Evolutionary conservation across 2,329 filamentous ascomycete species (phyloP), one percentile per base, ranked within the genome.

Genomic region (Tolypocladium guangdongense): DNA sequence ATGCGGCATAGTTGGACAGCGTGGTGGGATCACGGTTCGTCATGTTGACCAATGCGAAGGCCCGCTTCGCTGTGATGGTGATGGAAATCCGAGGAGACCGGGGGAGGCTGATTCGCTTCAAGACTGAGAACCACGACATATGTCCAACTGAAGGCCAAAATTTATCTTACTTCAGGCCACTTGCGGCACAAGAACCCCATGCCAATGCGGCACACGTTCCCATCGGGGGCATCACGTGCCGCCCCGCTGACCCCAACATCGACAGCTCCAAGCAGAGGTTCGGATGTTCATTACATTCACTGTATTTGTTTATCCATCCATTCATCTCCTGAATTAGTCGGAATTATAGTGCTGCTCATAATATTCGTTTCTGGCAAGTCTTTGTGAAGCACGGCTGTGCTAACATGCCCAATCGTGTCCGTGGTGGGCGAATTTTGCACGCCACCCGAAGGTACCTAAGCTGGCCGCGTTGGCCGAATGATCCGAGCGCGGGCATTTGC

Each of bases 1-100:
- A 96, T 53, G 86, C 84, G 69, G 88, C 84, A 71, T 96, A 96
- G 75, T 97, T 97, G 66, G 88, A 87, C 55, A 93, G 74, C 30
- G 93, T 96, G 69, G 90, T 95, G 52, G 90, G 90, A 72, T 97
- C 92, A 64, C 88, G 82, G 50, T 60, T 63, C 49, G 60, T 58
- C 67, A 68, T 68, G 49, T 55, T 65, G 57, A 61, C 57, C 12
- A 65, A 60, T 56, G 65, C 64, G 51, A 70, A 64, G 39, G 18
- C 24, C 32, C 53, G 49, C 18, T 39, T 49, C 16, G 43, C 27
- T 36, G 35, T 54, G 11, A 53, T 45, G 52, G 27, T 27, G 22
- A 41, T 54, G 49, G 49, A 36, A 45, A 38, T 46, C 22, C 39
- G 47, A 27, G 52, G 37, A 41, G 50, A 52, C 50, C 41, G 41